Evolutionary conservation across 2,329 filamentous ascomycete genomes (phyloP), one percentile per base, ranked within the genome.

Genomic region (Penicillium sp.): DNA sequence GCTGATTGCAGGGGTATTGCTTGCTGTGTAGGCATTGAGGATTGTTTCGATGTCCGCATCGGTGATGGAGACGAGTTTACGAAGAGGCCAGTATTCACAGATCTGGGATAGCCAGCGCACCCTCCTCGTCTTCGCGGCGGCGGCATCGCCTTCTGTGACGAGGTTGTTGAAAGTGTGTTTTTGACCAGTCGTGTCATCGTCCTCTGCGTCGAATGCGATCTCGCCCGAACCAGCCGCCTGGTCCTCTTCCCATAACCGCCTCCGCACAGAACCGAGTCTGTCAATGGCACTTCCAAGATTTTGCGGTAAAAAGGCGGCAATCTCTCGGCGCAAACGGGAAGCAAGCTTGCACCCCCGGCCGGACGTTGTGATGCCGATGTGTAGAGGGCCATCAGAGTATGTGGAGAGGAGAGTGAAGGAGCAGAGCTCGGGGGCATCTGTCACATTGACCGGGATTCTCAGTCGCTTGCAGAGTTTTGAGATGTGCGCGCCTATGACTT

Each of bases 81-180:
- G 87, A 24, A 99, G 81, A 1, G 94, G 92, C 94, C 94, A 99
- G 76, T 99, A 99, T 78, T 99, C 94, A 81, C 94, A 99, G 49
- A 99, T 91, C 71, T 99, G 94, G 18, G 89, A 86, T 1, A 99
- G 80, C 94, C 94, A 99, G 54, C 94, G 85, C 80, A 96, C 92
- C 48, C 94, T 84, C 56, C 93, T 82, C 21, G 84, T 92, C 69
- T 91, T 91, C 14, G 86, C 84, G 3, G 87, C 87, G 56, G 89
- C 87, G 1, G 83, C 76, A 66, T 94, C 91, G 43, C 87, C 85
- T 44, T 90, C 87, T 0, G 71, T 84, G 6, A 97, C 83, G 4
- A 99, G 80, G 57, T 83, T 86, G 73, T 99, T 99, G 74, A 99
- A 97, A 0, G 82, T 83, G 1, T 92, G 85, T 14, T 83, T 85